Base-by-base conservation (phyloP, 768 basidiomycete species). In the Russula virescens region DNA sequence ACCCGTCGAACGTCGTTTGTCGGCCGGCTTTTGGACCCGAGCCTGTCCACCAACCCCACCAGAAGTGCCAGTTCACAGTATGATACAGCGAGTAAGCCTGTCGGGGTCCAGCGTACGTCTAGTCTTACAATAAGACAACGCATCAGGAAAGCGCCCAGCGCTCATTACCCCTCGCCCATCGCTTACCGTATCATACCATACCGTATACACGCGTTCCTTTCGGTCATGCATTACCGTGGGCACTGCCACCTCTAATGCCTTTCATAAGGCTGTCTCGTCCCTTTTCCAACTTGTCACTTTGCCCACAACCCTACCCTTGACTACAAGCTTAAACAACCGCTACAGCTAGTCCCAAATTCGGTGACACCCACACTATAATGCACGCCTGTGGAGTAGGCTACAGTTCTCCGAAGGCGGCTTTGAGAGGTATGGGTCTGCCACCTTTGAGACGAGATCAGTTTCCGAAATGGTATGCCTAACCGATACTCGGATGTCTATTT, bases 361-460 rank as follows among this genome's bases (percentile, higher is more conserved):
- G 31, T n/a, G 16, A n/a, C 16, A 8, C 7, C 18, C 7, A 18
- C 26, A 28, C 10, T 21, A 10, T 13, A 5, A 57, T 57, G 42
- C 21, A 23, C 6, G 46, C 34, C 42, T 28, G 13, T 51, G 48
- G 10, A 23, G 49, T 21, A 43, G 19, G 13, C 40, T 21, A n/a
- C 10, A 28, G 40, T 25, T 23, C 23, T 0, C 43, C 25, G 23
- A 62, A 28, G 35, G 49, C 50, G 2, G 9, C 56, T 5, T 58
- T 55, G 61, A 58, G 35, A 48, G 34, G 34, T 16, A 38, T 57
- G 26, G 34, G 45, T 25, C 51, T 58, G n/a, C 28, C 62, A 26
- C 38, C 28, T 26, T 58, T 57, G 62, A n/a, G 40, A 54, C 46
- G n/a, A 14, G 53, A 46, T 34, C 21, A 3, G 2, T 13, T 14